Evolutionary conservation across 2,329 filamentous ascomycete species (phyloP), one percentile per base, ranked within the genome.

Genomic region (Leptographium procerum): DNA sequence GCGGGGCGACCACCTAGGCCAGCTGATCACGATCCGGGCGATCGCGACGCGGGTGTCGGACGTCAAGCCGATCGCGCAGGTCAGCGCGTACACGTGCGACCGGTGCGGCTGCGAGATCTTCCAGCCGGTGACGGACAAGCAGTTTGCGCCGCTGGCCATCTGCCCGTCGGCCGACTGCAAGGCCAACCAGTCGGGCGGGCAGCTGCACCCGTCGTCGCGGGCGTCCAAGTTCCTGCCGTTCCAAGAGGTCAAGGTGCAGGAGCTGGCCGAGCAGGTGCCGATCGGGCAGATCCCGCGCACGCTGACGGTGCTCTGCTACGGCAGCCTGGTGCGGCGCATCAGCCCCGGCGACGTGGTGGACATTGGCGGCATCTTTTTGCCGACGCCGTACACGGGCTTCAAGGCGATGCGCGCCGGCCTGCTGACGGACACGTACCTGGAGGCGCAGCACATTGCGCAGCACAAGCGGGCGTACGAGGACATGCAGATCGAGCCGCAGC

Each of bases 381-480:
- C 94, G 1, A 97, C 91, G 0, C 94, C 94, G 0, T 99, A 99
- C 71, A 99, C 94, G n/a, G 94, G 94, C 50, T 99, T 99, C 80
- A 87, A 95, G 74, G 95, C 94, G 4, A 96, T 99, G 75, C 88
- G 88, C 65, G 94, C 94, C 29, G 94, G 94, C 60, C 82, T 99
- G n/a, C 75, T 99, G 61, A 99, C 94, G 36, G 94, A 99, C 68
- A 99, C 94, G 1, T 99, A 96, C 69, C 77, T 99, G 14, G 94
- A 99, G 73, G 94, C 92, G 6, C 94, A 99, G 69, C 81, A 95
- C 68, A 85, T 99, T 52, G 84, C 85, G 48, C 94, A 99, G 71
- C 94, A 99, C 80, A 99, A 99, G 77, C 96, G 96, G 74, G 91
- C 92, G 1, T 99, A 99, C 72, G 89, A 95, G 63, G 88, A 95